phyloP scores from a whole-genome alignment of 495 filamentous ascomycete genomes.

The Astrothelium subdiscretum region DNA sequence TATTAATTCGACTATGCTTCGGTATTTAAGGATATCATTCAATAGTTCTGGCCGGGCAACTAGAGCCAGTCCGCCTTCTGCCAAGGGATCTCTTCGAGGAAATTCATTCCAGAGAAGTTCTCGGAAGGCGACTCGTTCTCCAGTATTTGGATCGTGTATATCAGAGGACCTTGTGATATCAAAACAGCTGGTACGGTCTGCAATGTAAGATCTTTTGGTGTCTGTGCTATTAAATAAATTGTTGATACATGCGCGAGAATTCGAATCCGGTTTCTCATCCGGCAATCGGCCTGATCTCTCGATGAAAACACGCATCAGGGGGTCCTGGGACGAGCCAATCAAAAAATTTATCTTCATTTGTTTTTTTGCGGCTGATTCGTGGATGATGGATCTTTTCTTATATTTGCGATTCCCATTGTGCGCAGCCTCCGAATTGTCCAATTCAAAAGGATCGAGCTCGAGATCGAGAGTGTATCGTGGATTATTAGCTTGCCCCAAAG shows the following conservation, averaged over 20 bases:
- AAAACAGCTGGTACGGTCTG: not conserved
- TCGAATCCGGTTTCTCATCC: not conserved
- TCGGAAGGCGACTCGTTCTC: not conserved
- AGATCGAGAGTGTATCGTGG: not conserved
- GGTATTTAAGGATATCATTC: not conserved
- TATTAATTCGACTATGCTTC: not conserved
- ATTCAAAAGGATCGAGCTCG: not conserved
- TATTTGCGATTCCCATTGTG: not conserved
- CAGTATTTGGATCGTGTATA: not conserved
- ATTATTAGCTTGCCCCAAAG: not conserved
- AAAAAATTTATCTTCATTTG: not conserved
- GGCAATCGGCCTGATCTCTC: not conserved
- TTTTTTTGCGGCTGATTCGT: not conserved
- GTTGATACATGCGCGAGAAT: not conserved
- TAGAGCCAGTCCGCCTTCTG: not conserved
- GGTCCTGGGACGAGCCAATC: not conserved
- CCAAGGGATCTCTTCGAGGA: not conserved
- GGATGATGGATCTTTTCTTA: not conserved
- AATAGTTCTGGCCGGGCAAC: not conserved
- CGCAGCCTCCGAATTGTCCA: not conserved
- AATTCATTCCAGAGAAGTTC: not conserved
- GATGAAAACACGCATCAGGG: not conserved
- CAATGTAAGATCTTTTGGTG: not conserved
- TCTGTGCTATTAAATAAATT: not conserved
- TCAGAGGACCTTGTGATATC: not conserved